Evolutionary conservation across 352 stramenopile genomes (phyloP).

Genomic region (Pythium sukuiense): DNA sequence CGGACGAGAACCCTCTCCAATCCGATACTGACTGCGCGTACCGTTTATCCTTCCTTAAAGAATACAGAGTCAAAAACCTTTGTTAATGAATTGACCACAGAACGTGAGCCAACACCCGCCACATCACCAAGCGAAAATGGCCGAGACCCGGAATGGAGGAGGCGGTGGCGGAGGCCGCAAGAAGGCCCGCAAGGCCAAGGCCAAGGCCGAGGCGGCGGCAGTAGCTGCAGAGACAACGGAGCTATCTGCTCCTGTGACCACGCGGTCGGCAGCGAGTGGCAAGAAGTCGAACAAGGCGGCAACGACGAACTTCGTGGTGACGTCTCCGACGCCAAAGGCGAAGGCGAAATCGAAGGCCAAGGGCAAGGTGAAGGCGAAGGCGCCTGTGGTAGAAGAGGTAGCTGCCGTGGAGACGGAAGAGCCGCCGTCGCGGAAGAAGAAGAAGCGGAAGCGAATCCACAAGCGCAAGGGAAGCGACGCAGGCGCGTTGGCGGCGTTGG

Average conservation of each 20-base stretch:
- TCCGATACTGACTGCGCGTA: slow-evolving; percentile 8
- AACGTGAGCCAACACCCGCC: background rate
- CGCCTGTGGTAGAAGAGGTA: background rate
- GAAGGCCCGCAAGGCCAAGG: slow-evolving; percentile 4
- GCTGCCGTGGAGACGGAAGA: background rate
- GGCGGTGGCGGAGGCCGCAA: slow-evolving; percentile 7
- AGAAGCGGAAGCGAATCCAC: slow-evolving; percentile 21
- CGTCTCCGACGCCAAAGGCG: background rate
- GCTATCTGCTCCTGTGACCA: background rate
- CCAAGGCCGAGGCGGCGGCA: background rate
- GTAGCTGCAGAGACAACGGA: background rate
- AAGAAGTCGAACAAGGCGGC: slow-evolving; percentile 7
- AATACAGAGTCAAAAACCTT: background rate
- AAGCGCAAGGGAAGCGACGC: slow-evolving; percentile 14
- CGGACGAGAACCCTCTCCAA: slow-evolving; percentile 7
- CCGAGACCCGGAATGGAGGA: slow-evolving; percentile 14
- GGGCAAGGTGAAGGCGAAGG: background rate
- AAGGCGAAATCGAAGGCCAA: background rate
- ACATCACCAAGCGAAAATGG: slow-evolving; percentile 3
- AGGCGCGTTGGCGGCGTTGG: background rate
- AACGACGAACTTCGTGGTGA: background rate
- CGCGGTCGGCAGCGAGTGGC: background rate
- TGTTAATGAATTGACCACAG: slow-evolving; percentile 5
- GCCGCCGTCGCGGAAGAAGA: slow-evolving; percentile 22
- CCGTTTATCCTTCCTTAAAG: background rate